These are phyloP conservation scores for Vaccinium corymbosum DNA, from an alignment of 148 eudicot species.

Conservation along the genomic window DNA sequence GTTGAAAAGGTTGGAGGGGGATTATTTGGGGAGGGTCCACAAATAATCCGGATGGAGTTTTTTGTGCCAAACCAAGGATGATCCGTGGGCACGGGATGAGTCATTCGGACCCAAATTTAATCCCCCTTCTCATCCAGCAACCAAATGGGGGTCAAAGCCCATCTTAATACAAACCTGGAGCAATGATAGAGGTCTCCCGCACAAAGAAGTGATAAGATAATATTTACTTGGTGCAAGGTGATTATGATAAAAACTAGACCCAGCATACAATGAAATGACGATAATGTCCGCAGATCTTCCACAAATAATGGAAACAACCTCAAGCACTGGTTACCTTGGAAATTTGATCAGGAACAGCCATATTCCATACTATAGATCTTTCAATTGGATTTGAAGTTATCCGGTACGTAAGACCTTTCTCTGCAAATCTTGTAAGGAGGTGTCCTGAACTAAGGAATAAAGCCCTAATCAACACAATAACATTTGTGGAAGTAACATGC, in stretches of 20 bases:
- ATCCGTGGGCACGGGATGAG: no score
- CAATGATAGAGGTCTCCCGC: not conserved
- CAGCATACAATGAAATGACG: not conserved
- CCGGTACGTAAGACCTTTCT: slow-evolving; percentile 53
- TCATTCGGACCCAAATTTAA: no score
- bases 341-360: slow-evolving; percentile 61
- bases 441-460: slow-evolving; percentile 48
- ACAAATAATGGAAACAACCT: not conserved
- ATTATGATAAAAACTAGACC: not conserved
- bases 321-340: slow-evolving; percentile 48
- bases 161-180: not conserved
- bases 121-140: no score
- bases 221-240: not conserved
- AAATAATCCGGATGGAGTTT: no score
- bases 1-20: no score
- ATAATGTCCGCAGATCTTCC: not conserved
- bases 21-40: no score
- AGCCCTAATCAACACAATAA: slow-evolving; percentile 15
- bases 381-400: slow-evolving; percentile 63
- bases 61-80: no score
- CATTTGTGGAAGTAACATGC: not conserved
- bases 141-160: not conserved
- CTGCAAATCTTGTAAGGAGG: slow-evolving; percentile 68
- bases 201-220: not conserved
- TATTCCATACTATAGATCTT: slow-evolving; percentile 74